phyloP scores from a whole-genome alignment of 192 early-diverging fungal genomes.

The Backusella tarrabulga region DNA sequence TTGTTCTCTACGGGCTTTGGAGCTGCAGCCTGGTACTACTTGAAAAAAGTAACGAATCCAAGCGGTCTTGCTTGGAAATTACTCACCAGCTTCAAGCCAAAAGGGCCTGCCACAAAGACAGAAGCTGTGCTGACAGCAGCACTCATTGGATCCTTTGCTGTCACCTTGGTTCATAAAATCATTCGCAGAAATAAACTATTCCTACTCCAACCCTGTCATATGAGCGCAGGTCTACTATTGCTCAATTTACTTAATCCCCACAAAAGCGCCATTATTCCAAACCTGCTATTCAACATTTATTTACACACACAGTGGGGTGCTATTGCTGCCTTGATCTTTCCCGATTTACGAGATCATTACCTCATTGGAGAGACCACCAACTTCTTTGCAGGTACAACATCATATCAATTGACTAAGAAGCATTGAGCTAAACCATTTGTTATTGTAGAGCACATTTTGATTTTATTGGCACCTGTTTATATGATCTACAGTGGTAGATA shows the following conservation, averaged over 20 bases:
- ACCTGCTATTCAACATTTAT: conserved; percentile 54
- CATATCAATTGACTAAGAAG: neutral
- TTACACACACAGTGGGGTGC: conserved; percentile 59
- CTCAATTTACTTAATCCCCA: conserved; percentile 38
- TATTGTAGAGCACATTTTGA: conserved; percentile 43
- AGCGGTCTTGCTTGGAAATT: conserved; percentile 11
- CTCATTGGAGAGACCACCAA: conserved; percentile 48
- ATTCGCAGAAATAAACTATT: conserved; percentile 39
- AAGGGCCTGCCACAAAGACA: conserved; percentile 31
- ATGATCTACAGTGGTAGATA: conserved; percentile 55
- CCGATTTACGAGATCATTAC: conserved; percentile 50
- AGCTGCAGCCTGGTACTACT: conserved; percentile 33
- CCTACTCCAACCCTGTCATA: conserved; percentile 58
- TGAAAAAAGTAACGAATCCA: conserved; percentile 18
- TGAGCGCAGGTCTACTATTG: conserved; percentile 48
- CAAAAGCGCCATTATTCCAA: conserved; percentile 35
- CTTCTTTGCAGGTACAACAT: conserved; percentile 46
- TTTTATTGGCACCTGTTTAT: conserved; percentile 45
- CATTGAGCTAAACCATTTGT: neutral
- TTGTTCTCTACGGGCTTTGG: conserved; percentile 40
- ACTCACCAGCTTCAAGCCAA: conserved; percentile 23
- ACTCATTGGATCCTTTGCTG: conserved; percentile 35
- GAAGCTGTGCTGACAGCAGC: conserved; percentile 32
- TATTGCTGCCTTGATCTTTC: conserved; percentile 46
- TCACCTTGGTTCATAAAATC: conserved; percentile 45